phyloP scores from a whole-genome alignment of 2,329 filamentous ascomycete genomes.

The Daldinia sp. region DNA sequence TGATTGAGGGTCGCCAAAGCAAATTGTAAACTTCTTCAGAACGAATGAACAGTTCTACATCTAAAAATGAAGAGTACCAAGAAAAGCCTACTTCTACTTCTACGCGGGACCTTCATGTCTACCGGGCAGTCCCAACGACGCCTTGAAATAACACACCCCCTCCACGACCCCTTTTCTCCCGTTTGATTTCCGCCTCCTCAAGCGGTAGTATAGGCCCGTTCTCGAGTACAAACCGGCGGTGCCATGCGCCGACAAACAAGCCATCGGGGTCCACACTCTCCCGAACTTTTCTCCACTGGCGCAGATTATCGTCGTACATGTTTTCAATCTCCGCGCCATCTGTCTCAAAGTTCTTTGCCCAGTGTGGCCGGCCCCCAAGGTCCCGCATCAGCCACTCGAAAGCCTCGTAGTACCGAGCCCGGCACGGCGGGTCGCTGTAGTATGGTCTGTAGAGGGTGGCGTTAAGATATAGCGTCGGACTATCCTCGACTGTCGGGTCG shows the following conservation, averaged over 20 bases:
- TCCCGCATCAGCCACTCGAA: slow-evolving; percentile 93
- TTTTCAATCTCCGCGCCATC: slow-evolving; percentile 67
- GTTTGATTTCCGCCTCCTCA: slow-evolving; percentile 44
- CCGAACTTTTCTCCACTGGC: slow-evolving; percentile 72
- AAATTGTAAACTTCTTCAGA: not conserved
- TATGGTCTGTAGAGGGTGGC: slow-evolving; percentile 90
- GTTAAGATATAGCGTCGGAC: slow-evolving; percentile 86
- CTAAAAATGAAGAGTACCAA: not conserved
- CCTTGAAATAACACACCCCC: slow-evolving; percentile 39
- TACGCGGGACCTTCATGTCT: slow-evolving; percentile 11
- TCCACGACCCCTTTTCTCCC: slow-evolving; percentile 21
- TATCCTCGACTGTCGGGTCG: slow-evolving; percentile 73
- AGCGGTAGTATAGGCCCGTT: slow-evolving; percentile 42
- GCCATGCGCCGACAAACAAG: slow-evolving; percentile 92
- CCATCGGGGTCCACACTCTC: slow-evolving; percentile 79
- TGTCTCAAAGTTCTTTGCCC: slow-evolving; percentile 88
- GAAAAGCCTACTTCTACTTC: not conserved
- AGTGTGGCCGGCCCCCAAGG: slow-evolving; percentile 82
- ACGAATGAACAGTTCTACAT: not conserved
- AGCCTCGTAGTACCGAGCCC: slow-evolving; percentile 81
- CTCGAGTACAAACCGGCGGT: slow-evolving; percentile 71
- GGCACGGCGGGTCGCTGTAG: slow-evolving; percentile 77
- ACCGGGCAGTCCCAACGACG: slow-evolving; percentile 24
- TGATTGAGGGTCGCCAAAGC: not conserved
- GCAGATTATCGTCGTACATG: slow-evolving; percentile 75